A percentile compares a stretch with the other conserved stretches of the same genome.
Conservation (phyloP, 352 stramenopile genomes). For the Pythium pyrilobum region DNA sequence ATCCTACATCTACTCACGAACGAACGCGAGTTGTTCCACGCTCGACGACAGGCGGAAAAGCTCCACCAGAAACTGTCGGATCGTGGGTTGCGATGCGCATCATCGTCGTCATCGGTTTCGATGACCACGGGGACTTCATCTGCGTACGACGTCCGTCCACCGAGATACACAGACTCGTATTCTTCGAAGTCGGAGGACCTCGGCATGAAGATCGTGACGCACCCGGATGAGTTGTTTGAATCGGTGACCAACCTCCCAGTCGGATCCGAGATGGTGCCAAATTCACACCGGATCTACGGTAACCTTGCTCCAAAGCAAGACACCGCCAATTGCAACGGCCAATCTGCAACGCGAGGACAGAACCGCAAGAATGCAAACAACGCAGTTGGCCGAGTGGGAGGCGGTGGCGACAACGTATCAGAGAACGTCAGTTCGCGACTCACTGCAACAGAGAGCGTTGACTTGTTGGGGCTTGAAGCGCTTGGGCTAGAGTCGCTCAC, state of each 20-base stretch:
- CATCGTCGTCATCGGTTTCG: constrained; percentile 13
- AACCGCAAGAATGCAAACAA: not conserved
- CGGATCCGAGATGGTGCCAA: not conserved
- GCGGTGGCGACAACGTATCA: too few species aligned
- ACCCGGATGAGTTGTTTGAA: constrained; percentile 27
- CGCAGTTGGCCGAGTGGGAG: too few species aligned
- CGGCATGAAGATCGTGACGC: constrained; percentile 38
- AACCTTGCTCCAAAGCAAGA: not conserved
- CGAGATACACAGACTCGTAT: constrained; percentile 33
- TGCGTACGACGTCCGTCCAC: constrained; percentile 3
- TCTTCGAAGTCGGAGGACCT: constrained; percentile 29
- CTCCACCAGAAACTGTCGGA: constrained; percentile 52
- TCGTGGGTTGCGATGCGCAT: constrained; percentile 34
- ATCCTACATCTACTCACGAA: constrained; percentile 44
- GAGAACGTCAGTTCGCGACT: too few species aligned
- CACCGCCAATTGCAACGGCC: not conserved
- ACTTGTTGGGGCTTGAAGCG: constrained; percentile 28
- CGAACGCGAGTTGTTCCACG: constrained; percentile 44
- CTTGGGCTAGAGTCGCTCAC: not conserved
- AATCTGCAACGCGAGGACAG: not conserved
- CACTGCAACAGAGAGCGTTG: constrained; percentile 20
- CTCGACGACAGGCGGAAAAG: constrained; percentile 37
- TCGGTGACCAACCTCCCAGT: not conserved
- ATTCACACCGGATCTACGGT: not conserved
- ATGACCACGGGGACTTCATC: not conserved